Evolutionary conservation across 2,329 filamentous ascomycete genomes (phyloP).

Genomic region (Venturia carpophila): DNA sequence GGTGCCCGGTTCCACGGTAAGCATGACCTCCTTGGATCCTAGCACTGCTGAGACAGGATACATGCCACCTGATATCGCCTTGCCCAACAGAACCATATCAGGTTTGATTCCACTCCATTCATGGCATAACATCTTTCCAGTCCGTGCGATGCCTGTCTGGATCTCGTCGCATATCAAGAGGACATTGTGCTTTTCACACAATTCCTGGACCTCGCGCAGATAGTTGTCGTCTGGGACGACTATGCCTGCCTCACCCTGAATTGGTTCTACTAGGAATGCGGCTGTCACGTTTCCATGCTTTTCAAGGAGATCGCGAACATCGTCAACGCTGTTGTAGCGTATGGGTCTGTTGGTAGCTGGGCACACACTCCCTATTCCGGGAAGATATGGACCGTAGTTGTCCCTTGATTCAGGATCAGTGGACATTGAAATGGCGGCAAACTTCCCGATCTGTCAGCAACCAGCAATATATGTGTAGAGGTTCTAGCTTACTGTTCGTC

Average conservation of each 20-base stretch:
- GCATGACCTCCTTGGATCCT: slow-evolving; percentile 82
- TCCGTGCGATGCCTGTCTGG: slow-evolving; percentile 93
- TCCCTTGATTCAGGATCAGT: slow-evolving; percentile 91
- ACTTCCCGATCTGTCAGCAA: slow-evolving; percentile 43
- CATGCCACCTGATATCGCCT: slow-evolving; percentile 97
- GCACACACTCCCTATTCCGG: slow-evolving; percentile 69
- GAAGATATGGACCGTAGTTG: slow-evolving; percentile 94
- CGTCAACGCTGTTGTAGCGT: slow-evolving; percentile 75
- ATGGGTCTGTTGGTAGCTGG: slow-evolving; percentile 72
- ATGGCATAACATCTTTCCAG: slow-evolving; percentile 85
- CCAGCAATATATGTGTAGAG: not conserved
- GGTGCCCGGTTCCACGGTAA: slow-evolving; percentile 90
- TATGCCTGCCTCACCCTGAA: slow-evolving; percentile 95
- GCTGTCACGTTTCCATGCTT: slow-evolving; percentile 77
- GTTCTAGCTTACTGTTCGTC: slow-evolving; percentile 65
- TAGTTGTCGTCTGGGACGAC: slow-evolving; percentile 91
- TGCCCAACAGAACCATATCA: slow-evolving; percentile 88
- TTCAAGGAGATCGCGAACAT: slow-evolving; percentile 72
- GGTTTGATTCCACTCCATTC: slow-evolving; percentile 95
- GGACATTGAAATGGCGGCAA: slow-evolving; percentile 91
- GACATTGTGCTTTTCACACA: slow-evolving; percentile 93
- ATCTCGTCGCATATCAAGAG: slow-evolving; percentile 97
- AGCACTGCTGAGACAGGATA: slow-evolving; percentile 97
- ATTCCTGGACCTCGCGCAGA: slow-evolving; percentile 65
- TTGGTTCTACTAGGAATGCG: slow-evolving; percentile 90